Evolutionary conservation across 2,329 filamentous ascomycete species (phyloP).

Genomic region (Aspergillus caelatus): DNA sequence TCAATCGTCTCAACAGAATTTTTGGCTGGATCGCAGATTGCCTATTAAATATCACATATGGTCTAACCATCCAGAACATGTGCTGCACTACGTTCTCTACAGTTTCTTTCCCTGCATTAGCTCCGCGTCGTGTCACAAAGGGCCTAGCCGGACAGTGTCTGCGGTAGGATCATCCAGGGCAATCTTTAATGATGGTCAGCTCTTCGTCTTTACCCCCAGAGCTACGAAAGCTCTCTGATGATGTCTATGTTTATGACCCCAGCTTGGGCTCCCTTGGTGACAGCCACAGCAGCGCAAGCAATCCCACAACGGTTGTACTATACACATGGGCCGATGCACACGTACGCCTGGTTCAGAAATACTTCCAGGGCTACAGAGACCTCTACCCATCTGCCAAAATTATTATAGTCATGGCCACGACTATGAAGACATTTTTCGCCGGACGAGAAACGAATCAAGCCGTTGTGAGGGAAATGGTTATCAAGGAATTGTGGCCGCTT

Average conservation of each 20-base stretch:
- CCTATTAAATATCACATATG: not conserved
- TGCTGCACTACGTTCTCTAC: no score
- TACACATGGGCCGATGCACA: conserved; percentile 9
- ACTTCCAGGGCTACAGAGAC: not conserved
- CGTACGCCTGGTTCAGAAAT: conserved; percentile 5
- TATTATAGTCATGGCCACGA: not conserved
- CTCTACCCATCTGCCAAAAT: conserved; percentile 6
- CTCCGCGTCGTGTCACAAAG: not conserved
- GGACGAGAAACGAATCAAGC: not conserved
- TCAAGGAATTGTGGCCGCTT: not conserved
- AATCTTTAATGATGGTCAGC: not conserved
- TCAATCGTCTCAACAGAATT: not conserved
- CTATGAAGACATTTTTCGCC: not conserved
- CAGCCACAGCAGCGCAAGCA: not conserved
- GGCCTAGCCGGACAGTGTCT: not conserved
- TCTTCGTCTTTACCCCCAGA: not conserved
- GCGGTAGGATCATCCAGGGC: not conserved
- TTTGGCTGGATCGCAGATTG: no score
- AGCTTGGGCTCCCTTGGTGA: not conserved
- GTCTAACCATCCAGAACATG: not conserved
- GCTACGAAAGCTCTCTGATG: conserved; percentile 6
- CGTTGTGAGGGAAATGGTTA: conserved; percentile 1
- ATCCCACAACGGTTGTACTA: not conserved
- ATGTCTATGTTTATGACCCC: conserved; percentile 4
- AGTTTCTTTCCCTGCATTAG: no score